phyloP scores from a whole-genome alignment of 1,284 basidiomycete genomes.

The Moesziomyces globuligerus region DNA sequence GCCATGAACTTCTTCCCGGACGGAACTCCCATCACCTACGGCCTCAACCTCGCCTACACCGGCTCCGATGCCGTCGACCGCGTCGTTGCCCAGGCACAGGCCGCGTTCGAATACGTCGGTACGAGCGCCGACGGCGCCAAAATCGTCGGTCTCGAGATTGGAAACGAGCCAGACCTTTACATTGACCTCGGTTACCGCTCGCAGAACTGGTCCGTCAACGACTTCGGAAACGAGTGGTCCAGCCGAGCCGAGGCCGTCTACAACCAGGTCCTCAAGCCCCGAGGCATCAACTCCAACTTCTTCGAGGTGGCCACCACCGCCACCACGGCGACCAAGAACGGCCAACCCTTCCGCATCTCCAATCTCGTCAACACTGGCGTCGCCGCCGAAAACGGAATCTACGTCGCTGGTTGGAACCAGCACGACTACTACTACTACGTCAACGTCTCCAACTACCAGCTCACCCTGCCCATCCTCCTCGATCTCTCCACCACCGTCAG shows the following conservation, averaged over 20 bases:
- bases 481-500: slow-evolving; percentile 39
- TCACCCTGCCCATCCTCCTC: slow-evolving; percentile 41
- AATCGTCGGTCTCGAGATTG: slow-evolving; percentile 55
- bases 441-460: slow-evolving; percentile 35
- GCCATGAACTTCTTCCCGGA: slow-evolving; percentile 37
- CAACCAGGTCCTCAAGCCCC: slow-evolving; percentile 33
- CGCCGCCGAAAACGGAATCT: slow-evolving; percentile 54
- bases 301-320: slow-evolving; percentile 58
- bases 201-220: slow-evolving; percentile 21
- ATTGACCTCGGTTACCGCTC: slow-evolving; percentile 44
- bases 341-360: slow-evolving; percentile 49
- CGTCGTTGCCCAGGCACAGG: slow-evolving; percentile 38
- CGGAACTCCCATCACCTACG: slow-evolving; percentile 55
- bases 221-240: slow-evolving; percentile 51
- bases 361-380: slow-evolving; percentile 54
- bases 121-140: slow-evolving; percentile 22
- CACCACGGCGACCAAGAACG: slow-evolving; percentile 52
- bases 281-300: slow-evolving; percentile 40
- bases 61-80: slow-evolving; percentile 36
- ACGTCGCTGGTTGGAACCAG: slow-evolving; percentile 60
- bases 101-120: slow-evolving; percentile 34
- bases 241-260: slow-evolving; percentile 40
- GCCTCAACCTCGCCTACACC: slow-evolving; percentile 51
- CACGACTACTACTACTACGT: slow-evolving; percentile 62
- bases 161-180: slow-evolving; percentile 59